Conservation (phyloP, 305 asterid species). For the Fraxinus baroniana region DNA sequence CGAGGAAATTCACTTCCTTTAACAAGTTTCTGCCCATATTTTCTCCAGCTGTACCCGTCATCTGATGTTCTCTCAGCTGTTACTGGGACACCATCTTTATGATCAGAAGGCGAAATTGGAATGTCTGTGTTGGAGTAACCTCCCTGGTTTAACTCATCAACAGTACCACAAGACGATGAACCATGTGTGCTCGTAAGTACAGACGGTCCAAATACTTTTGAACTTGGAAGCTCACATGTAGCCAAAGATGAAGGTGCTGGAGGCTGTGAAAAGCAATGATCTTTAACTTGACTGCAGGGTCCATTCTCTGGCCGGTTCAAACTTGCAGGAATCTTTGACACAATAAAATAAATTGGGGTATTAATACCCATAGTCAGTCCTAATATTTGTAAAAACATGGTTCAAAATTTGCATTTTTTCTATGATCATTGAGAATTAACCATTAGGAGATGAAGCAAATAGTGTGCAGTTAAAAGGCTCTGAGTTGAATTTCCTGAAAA, state of each 20-base stretch:
- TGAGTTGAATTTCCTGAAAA: conserved; percentile 13
- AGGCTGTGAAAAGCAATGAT: conserved; percentile 47
- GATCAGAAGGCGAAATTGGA: conserved; percentile 56
- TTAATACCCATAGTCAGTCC: conserved; percentile 10
- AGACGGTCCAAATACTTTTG: conserved; percentile 25
- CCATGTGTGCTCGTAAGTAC: conserved; percentile 35
- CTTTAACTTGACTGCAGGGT: conserved; percentile 41
- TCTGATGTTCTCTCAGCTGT: conserved; percentile 87
- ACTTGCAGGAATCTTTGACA: conserved; percentile 52
- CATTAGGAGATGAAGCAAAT: conserved; percentile 2
- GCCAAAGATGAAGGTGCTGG: conserved; percentile 42
- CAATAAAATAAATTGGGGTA: conserved; percentile 18
- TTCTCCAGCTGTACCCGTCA: conserved; percentile 95
- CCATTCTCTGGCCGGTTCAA: conserved; percentile 39
- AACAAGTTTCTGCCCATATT: conserved; percentile 97
- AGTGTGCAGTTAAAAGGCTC: neutral
- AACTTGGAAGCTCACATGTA: conserved; percentile 28
- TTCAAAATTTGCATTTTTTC: conserved; percentile 22
- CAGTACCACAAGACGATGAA: conserved; percentile 39
- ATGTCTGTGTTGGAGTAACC: conserved; percentile 36
- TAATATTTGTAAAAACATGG: conserved; percentile 16
- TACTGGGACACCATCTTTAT: conserved; percentile 50
- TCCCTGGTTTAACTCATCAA: conserved; percentile 48
- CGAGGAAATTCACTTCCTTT: conserved; percentile 98
- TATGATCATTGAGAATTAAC: neutral